phyloP scores from a whole-genome alignment of 805 yeast species.

The Cephaloascus fragrans region DNA sequence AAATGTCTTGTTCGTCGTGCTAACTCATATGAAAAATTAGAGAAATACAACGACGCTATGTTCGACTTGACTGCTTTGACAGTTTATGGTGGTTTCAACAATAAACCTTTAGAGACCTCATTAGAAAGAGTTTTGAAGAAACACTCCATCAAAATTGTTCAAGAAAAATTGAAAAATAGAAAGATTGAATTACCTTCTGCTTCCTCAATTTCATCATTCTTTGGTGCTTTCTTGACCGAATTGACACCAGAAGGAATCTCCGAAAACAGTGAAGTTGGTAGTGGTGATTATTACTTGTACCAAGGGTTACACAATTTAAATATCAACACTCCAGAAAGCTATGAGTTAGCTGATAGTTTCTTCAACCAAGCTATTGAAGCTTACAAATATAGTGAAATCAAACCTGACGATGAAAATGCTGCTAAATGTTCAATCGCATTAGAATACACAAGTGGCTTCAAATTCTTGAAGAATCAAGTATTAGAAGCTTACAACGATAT shows the following conservation, averaged over 20 bases:
- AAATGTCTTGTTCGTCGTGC: slow-evolving; percentile 94
- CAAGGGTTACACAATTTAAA: slow-evolving; percentile 53
- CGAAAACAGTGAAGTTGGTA: slow-evolving; percentile 42
- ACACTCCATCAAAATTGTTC: slow-evolving; percentile 66
- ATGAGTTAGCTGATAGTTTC: slow-evolving; percentile 49
- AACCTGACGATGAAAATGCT: slow-evolving; percentile 18
- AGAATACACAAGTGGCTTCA: slow-evolving; percentile 77
- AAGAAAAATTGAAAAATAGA: slow-evolving; percentile 42
- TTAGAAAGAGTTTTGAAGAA: slow-evolving; percentile 81
- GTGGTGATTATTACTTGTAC: slow-evolving; percentile 55
- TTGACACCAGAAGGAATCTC: slow-evolving; percentile 35
- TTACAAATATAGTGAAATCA: slow-evolving; percentile 14
- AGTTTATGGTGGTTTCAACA: slow-evolving; percentile 73
- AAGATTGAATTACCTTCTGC: slow-evolving; percentile 66
- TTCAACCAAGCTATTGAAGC: slow-evolving; percentile 50
- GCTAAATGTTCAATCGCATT: slow-evolving; percentile 54
- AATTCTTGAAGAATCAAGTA: slow-evolving; percentile 70
- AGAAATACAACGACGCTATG: slow-evolving; percentile 73
- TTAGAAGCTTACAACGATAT: slow-evolving; percentile 55
- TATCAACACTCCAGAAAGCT: slow-evolving; percentile 44
- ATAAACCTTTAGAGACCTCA: slow-evolving; percentile 65
- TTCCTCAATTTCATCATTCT: slow-evolving; percentile 75
- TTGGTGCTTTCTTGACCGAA: slow-evolving; percentile 72
- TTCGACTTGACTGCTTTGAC: slow-evolving; percentile 86
- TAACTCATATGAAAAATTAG: slow-evolving; percentile 78